Base-by-base conservation (phyloP, 441 rosid species). In the Rhodomyrtus psidioides region DNA sequence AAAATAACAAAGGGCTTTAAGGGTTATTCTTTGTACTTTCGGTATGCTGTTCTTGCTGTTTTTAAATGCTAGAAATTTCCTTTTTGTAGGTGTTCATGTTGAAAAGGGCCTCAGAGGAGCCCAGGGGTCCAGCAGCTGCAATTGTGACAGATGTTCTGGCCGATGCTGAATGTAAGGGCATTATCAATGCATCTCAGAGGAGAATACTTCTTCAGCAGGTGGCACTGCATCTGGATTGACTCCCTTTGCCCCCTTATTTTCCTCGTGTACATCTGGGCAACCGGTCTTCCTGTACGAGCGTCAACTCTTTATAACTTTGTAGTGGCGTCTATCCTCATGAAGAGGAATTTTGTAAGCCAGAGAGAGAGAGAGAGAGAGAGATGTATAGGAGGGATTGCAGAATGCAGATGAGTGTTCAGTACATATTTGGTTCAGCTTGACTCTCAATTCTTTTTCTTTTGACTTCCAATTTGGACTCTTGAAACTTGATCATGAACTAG, bases 141-240 rank as follows among this genome's bases (percentile, higher is more conserved):
- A 93, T 92, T 84, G 91, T 94, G 92, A 88, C 94, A 10, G 96
- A 94, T 83, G 94, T 94, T 5, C 88, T 94, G 85, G 93, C 91
- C 10, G 94, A 94, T 84, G 95, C 96, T 4, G 94, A 94, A 87
- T 91, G 93, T 85, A 93, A 92, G 88, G 94, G 94, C 84, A 90
- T 93, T 30, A 94, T 93, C 85, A 92, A 89, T 81, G 90, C 94
- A 49, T 91, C 94, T 65, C 96, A 94, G 88, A 94, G 92, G 93
- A 92, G 88, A 88, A 87, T 85, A 21, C 91, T 94, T 49, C 93
- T 94, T 56, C 94, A 92, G 56, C 92, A 94, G 89, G 90, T 93
- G 92, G 95, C 95, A 81, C 89, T 94, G 84, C 90, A 87, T 82
- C 94, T 94, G 86, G 86, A 94, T 6, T 90, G 84, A 57, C 53